Percentiles rank a stretch among this genome's conserved stretches.
phyloP scores from a whole-genome alignment of 768 basidiomycete species.

The Chalciporus pseudorubinellus region DNA sequence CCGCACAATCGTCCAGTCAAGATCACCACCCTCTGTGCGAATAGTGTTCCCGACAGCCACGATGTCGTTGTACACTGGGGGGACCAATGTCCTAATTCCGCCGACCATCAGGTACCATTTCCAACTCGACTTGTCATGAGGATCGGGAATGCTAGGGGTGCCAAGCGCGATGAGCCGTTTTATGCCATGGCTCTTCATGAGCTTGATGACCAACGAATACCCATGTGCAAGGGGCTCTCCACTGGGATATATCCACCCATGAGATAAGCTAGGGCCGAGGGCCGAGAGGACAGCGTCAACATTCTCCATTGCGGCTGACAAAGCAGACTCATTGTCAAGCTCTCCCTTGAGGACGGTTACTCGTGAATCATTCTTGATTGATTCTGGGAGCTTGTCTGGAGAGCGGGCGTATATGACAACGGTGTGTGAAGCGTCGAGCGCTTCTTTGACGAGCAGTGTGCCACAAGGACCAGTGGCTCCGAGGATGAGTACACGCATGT shows the following conservation, averaged over 20 bases:
- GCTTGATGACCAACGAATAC: conserved; percentile 52
- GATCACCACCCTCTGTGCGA: conserved; percentile 42
- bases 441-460: conserved; percentile 53
- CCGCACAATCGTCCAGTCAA: conserved; percentile 70
- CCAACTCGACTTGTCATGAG: conserved; percentile 53
- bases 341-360: conserved; percentile 54
- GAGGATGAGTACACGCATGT: conserved; percentile 61
- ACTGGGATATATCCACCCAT: conserved; percentile 40
- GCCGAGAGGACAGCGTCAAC: conserved; percentile 65
- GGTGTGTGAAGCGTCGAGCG: conserved; percentile 43
- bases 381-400: conserved; percentile 58
- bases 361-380: conserved; percentile 42
- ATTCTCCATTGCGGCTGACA: conserved; percentile 52
- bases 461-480: conserved; percentile 68
- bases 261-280: conserved; percentile 50
- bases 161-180: conserved; percentile 65
- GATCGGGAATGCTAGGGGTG: conserved; percentile 63
- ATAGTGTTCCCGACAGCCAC: conserved; percentile 61
- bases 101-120: conserved; percentile 38
- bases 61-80: conserved; percentile 64
- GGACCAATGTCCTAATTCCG: conserved; percentile 39
- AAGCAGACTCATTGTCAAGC: conserved; percentile 48
- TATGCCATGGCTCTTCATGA: conserved; percentile 52
- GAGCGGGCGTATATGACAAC: conserved; percentile 64
- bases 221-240: conserved; percentile 61